Percentiles rank a stretch among this genome's conserved stretches.
phyloP scores from a whole-genome alignment of 2,329 filamentous ascomycete species.

The Pezicula carpinea region DNA sequence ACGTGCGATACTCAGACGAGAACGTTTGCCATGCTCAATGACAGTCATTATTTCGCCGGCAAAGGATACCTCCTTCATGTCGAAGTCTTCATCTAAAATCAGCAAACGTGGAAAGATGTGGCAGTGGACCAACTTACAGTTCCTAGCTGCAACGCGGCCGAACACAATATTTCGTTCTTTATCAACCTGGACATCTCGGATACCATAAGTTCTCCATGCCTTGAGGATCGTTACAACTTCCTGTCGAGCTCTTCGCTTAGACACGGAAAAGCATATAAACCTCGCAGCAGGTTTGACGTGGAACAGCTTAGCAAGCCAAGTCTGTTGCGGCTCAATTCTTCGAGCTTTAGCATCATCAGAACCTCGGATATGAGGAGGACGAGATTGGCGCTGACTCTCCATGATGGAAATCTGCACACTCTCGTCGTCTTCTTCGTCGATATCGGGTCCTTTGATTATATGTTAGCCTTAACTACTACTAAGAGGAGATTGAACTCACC shows the following conservation, averaged over 20 bases:
- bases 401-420: conserved; percentile 21
- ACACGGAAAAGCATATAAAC: conserved; percentile 70
- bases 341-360: conserved; percentile 27
- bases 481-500: conserved; percentile 19
- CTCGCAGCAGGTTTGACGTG: conserved; percentile 78
- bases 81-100: conserved; percentile 52
- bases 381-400: conserved; percentile 9
- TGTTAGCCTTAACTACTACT: conserved; percentile 6
- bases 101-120: conserved; percentile 11
- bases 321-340: conserved; percentile 65
- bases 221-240: conserved; percentile 41
- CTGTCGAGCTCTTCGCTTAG: conserved; percentile 68
- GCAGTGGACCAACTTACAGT: conserved; percentile 65
- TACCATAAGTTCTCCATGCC: conserved; percentile 72
- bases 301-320: conserved; percentile 86
- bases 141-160: conserved; percentile 69
- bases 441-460: conserved; percentile 17
- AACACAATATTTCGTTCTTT: conserved; percentile 76
- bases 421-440: conserved; percentile 22
- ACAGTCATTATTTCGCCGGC: conserved; percentile 84
- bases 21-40: conserved; percentile 76
- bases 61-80: conserved; percentile 84
- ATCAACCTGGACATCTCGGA: conserved; percentile 73
- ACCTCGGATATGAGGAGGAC: background rate
- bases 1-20: conserved; percentile 72